Evolutionary conservation across 345 rosid species (phyloP), one percentile per base, ranked within the genome.

Genomic region (Nephelium lappaceum): DNA sequence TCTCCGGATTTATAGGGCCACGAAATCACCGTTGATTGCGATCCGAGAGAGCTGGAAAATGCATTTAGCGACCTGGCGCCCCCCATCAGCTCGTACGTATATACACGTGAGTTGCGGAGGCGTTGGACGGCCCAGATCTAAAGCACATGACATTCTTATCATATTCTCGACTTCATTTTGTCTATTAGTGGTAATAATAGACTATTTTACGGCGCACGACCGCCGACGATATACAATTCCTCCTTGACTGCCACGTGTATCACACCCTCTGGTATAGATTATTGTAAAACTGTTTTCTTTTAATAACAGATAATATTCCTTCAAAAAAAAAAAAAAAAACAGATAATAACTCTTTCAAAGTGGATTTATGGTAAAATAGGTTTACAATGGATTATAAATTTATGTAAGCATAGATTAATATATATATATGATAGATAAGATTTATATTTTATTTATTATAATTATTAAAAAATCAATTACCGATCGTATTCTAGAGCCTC

Each of bases 51-150:
- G 15, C 41, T 9, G 5, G 36, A 25, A 63, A 23, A 21, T 21
- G 36, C 7, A 3, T 14, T 25, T 8, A 4, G 39, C 76, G 36
- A 31, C 36, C 36, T 31, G 36, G 36, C 36, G 36, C 36, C 36
- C 36, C 81, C 80, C 78, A 15, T 57, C 47, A 0, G 58, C 19
- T 53, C 16, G 58, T 53, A 53, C 5, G 68, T 41, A n/a, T 31
- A 1, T 31, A 31, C 3, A 80, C 84, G 78, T 61, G 45, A 71
- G 11, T 36, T 79, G 18, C 77, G 78, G 78, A 47, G 67, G 45
- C 4, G 67, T 16, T 16, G 81, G 80, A 86, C 87, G 87, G 89
- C 78, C 68, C 74, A 51, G 88, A 88, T 88, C 74, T 42, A 21
- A 43, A 24, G 65, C 10, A 10, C 67, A 31, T 36, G 75, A 58